phyloP scores from a whole-genome alignment of 2,329 filamentous ascomycete genomes.

The Lecanoromycetidae sp. region DNA sequence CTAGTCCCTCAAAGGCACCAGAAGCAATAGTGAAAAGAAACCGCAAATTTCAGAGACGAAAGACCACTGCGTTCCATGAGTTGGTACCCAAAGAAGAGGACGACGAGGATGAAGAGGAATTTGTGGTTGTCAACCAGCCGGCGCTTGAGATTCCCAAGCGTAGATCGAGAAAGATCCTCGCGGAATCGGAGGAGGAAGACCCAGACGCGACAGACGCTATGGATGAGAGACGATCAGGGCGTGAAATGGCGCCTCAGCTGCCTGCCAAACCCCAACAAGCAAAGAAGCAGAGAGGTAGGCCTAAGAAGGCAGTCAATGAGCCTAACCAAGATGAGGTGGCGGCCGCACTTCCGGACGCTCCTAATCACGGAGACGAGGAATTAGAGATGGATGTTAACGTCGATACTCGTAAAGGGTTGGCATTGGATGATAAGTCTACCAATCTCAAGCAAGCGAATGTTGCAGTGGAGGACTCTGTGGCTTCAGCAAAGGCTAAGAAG shows the following conservation, averaged over 20 bases:
- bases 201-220: neutral
- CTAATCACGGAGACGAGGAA: neutral
- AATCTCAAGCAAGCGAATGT: no score
- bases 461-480: no score
- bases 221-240: neutral
- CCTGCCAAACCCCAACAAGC: neutral
- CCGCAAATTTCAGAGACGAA: slow-evolving; percentile 29
- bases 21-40: slow-evolving; percentile 30
- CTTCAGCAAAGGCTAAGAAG: neutral
- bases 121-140: slow-evolving; percentile 2
- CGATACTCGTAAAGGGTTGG: no score
- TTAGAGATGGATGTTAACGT: slow-evolving; percentile 15
- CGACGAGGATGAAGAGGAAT: slow-evolving; percentile 29
- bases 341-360: neutral
- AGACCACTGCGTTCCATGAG: slow-evolving; percentile 26
- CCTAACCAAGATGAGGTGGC: neutral
- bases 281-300: slow-evolving; percentile 15
- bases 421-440: no score
- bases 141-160: neutral
- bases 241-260: neutral
- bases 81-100: slow-evolving; percentile 24
- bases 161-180: neutral
- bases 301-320: slow-evolving; percentile 9
- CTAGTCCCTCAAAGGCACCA: slow-evolving; percentile 26
- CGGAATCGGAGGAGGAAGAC: neutral